phyloP scores from a whole-genome alignment of 805 yeast species.

The Wickerhamiella sorbophila region DNA sequence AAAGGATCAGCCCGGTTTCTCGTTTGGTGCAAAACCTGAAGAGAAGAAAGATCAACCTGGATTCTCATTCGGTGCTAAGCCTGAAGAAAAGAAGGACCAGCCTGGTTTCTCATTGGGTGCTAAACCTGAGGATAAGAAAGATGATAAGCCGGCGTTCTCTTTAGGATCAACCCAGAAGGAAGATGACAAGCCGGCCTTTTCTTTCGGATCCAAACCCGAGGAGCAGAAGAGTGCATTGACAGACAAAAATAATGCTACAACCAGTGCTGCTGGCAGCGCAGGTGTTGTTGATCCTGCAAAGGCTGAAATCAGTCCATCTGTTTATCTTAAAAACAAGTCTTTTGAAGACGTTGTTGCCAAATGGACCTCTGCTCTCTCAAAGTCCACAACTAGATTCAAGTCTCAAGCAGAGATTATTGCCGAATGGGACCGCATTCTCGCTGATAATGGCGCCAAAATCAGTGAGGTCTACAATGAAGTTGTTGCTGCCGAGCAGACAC shows the following conservation, averaged over 20 bases:
- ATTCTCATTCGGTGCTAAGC: constrained; percentile 19
- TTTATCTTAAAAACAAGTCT: constrained; percentile 71
- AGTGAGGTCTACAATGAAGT: constrained; percentile 64
- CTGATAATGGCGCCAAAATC: constrained; percentile 74
- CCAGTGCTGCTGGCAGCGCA: constrained; percentile 8
- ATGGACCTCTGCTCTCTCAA: constrained; percentile 80
- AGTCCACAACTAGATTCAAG: constrained; percentile 60
- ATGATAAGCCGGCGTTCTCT: constrained; percentile 15
- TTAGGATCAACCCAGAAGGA: constrained; percentile 12
- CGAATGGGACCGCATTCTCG: constrained; percentile 75
- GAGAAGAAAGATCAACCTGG: constrained; percentile 13
- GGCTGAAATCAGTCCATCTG: constrained; percentile 38
- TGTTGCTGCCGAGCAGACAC: constrained; percentile 70
- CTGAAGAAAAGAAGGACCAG: constrained; percentile 6
- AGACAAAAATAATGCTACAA: constrained; percentile 5
- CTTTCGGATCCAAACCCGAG: neutral
- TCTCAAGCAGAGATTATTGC: constrained; percentile 59
- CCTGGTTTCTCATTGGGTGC: constrained; percentile 11
- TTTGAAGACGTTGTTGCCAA: constrained; percentile 82
- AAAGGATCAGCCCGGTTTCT: constrained; percentile 13
- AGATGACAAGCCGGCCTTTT: constrained; percentile 1
- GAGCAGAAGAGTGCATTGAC: neutral
- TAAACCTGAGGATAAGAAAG: constrained; percentile 8
- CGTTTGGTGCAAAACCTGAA: constrained; percentile 18
- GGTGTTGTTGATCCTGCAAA: constrained; percentile 12